Base-by-base conservation (phyloP, 768 basidiomycete genomes). In the Lepiota brunneoincarnata region DNA sequence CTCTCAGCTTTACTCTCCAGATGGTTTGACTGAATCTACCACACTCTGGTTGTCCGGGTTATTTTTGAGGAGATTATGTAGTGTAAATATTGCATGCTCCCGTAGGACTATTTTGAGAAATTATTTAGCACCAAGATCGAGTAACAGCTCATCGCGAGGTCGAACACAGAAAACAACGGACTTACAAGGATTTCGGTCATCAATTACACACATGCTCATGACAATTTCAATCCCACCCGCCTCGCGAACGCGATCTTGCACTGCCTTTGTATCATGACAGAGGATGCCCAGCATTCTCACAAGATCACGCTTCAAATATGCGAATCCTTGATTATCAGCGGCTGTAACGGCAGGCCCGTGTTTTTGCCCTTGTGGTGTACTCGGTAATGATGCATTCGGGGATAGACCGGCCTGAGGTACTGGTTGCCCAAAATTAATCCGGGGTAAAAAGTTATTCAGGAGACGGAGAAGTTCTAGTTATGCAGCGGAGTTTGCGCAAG, bases 101-200 rank as follows among this genome's bases (percentile, higher is more conserved):
- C 93, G 86, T 43, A 98, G 73, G 70, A 92, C 95, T 93, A 63
- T 31, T 51, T 38, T 49, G 54, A 58, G 14, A 37, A 23, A 61
- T 45, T 9, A 51, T 56, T 40, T 59, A 49, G 45, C 44, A 17
- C 50, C 34, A 54, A 31, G 21, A 49, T 36, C n/a, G 23, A 45
- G 20, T 23, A n/a, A 42, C 35, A 3, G 7, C 7, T 10, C 31
- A 31, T 23, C 51, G 44, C 35, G 44, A 36, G 61, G 53, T 45
- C 11, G 21, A 40, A 56, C 54, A 42, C 51, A 56, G 49, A 10
- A 51, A 55, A 49, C 39, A 62, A 46, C 47, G 54, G 44, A 83
- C 93, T 70, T 67, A 96, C 94, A 94, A 36, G 94, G 94, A 69
- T 95, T 97, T 54, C 87, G 73, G 61, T 94, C 93, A 66, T 98